phyloP scores from a whole-genome alignment of 768 basidiomycete species.

The Hygrophorus pudorinus region DNA sequence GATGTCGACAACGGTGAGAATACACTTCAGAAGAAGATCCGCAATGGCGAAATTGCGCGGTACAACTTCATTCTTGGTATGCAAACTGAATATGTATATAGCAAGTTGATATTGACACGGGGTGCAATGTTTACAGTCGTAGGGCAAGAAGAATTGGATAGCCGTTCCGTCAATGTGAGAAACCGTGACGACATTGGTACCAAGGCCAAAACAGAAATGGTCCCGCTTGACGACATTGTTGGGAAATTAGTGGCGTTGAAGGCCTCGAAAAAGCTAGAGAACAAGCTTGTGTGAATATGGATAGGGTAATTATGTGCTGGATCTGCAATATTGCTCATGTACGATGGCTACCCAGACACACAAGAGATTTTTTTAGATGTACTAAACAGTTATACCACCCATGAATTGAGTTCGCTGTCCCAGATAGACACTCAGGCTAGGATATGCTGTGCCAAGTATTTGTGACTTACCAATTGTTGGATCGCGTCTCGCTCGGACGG shows the following conservation, averaged over 20 bases:
- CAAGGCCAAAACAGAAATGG: slow-evolving; percentile 71
- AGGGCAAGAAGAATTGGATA: slow-evolving; percentile 84
- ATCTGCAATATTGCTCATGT: neutral
- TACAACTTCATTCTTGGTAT: slow-evolving; percentile 96
- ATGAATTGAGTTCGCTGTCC: slow-evolving; percentile 30
- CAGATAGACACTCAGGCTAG: slow-evolving; percentile 1
- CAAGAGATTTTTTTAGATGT: neutral
- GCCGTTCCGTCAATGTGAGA: slow-evolving; percentile 84
- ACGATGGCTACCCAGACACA: neutral
- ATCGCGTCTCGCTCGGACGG: slow-evolving; percentile 73
- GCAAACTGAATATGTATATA: slow-evolving; percentile 13
- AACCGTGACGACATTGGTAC: slow-evolving; percentile 90
- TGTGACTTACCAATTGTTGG: slow-evolving; percentile 52
- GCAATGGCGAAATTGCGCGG: slow-evolving; percentile 94
- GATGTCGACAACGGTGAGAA: slow-evolving; percentile 91
- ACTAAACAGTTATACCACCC: slow-evolving; percentile 11
- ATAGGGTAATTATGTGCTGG: neutral
- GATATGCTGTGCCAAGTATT: neutral
- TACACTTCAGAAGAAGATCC: slow-evolving; percentile 93
- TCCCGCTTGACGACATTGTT: slow-evolving; percentile 60
- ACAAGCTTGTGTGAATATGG: slow-evolving; percentile 27
- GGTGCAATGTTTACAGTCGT: slow-evolving; percentile 50
- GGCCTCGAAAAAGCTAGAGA: slow-evolving; percentile 30
- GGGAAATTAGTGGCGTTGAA: slow-evolving; percentile 68
- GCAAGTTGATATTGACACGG: neutral